Evolutionary conservation across 257 asterid species (phyloP).

Genomic region (Leptodermis oblonga): DNA sequence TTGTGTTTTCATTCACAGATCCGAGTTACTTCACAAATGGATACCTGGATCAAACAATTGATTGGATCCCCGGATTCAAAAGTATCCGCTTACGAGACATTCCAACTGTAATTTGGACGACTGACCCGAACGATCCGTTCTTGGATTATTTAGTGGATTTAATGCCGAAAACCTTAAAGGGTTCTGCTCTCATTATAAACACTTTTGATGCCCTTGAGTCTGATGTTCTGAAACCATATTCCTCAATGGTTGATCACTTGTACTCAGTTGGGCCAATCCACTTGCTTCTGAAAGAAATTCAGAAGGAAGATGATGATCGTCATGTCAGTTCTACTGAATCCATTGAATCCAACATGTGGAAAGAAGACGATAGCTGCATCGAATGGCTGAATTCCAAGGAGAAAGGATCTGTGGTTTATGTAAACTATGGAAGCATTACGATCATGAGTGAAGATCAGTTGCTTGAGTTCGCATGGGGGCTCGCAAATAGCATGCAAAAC

Average conservation of each 20-base stretch:
- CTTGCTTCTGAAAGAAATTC: not conserved
- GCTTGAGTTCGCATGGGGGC: slow-evolving; percentile 18
- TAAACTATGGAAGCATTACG: slow-evolving; percentile 15
- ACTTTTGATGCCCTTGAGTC: slow-evolving; percentile 12
- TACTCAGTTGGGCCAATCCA: slow-evolving; percentile 17
- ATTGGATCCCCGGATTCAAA: slow-evolving; percentile 18
- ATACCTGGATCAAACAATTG: slow-evolving; percentile 18
- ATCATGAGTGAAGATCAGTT: slow-evolving; percentile 3
- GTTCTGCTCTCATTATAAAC: slow-evolving; percentile 8
- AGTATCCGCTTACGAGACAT: slow-evolving; percentile 14
- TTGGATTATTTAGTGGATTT: not conserved
- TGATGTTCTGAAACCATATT: not conserved
- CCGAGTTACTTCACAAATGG: slow-evolving; percentile 11
- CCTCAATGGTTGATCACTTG: slow-evolving; percentile 1
- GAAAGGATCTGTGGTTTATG: not conserved
- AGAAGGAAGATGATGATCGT: not conserved
- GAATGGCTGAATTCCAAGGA: slow-evolving; percentile 8
- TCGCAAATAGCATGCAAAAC: slow-evolving; percentile 10
- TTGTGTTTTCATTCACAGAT: slow-evolving; percentile 6
- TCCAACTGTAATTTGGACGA: slow-evolving; percentile 9
- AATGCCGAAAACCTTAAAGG: not conserved
- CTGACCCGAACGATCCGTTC: slow-evolving; percentile 11
- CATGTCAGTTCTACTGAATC: not conserved
- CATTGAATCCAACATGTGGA: slow-evolving; percentile 8
- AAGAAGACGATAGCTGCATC: slow-evolving; percentile 12